Conservation (phyloP, 495 filamentous ascomycete species). For the Pyrenula aspistea region DNA sequence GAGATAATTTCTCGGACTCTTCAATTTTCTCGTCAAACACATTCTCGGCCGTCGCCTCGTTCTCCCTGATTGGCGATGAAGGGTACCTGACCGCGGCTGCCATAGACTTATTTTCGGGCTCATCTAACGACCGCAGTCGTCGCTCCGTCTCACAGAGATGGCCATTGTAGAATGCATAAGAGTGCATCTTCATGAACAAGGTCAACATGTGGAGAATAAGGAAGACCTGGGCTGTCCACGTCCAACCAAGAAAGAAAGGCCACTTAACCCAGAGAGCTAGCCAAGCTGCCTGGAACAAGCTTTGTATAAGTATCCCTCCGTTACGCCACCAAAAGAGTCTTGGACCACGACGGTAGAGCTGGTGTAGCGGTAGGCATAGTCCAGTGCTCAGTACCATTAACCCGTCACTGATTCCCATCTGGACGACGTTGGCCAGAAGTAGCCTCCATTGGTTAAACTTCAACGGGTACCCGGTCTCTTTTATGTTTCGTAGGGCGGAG, state of each 20-base stretch:
- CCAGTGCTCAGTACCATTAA: conserved; percentile 71
- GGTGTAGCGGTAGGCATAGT: conserved; percentile 63
- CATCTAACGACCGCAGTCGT: conserved; percentile 66
- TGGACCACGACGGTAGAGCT: conserved; percentile 40
- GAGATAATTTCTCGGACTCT: conserved; percentile 38
- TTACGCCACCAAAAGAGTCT: conserved; percentile 58
- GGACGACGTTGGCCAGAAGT: conserved; percentile 77
- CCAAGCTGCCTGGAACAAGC: conserved; percentile 70
- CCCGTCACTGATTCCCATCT: conserved; percentile 70
- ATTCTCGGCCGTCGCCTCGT: conserved; percentile 17
- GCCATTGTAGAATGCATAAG: conserved; percentile 94
- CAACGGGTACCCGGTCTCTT: conserved; percentile 82
- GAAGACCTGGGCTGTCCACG: conserved; percentile 91
- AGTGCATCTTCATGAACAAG: conserved; percentile 97
- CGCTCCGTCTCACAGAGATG: conserved; percentile 81
- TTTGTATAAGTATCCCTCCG: conserved; percentile 70
- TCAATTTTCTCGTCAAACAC: conserved; percentile 15
- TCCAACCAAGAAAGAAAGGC: conserved; percentile 83
- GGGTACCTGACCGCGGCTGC: conserved; percentile 68
- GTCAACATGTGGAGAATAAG: conserved; percentile 83
- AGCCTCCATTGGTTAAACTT: conserved; percentile 74
- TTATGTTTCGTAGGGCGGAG: conserved; percentile 78
- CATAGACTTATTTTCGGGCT: conserved; percentile 55
- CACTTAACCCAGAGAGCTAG: conserved; percentile 73
- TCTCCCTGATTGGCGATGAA: conserved; percentile 33